These are phyloP conservation scores for Pichia sporocuriosa DNA, from an alignment of 805 yeast genomes.

Conservation along the genomic window DNA sequence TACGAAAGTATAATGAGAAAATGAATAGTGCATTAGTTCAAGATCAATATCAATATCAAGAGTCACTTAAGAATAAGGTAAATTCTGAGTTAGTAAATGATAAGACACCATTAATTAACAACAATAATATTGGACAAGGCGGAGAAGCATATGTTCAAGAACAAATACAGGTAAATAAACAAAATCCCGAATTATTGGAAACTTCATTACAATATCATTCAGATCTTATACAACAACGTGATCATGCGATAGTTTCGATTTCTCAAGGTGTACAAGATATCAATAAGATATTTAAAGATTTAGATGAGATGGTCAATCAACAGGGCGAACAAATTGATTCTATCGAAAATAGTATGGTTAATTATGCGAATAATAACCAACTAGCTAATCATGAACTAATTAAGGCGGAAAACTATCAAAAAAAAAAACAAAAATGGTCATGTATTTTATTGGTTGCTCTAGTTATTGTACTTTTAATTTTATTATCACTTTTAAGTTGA, in stretches of 20 bases:
- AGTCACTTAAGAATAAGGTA: background rate
- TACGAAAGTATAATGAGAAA: conserved; percentile 44
- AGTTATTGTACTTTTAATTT: conserved; percentile 49
- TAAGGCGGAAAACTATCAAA: conserved; percentile 73
- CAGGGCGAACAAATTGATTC: conserved; percentile 84
- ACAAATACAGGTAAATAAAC: conserved; percentile 28
- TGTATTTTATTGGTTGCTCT: conserved; percentile 57
- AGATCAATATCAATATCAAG: conserved; percentile 21
- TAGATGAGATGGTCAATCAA: conserved; percentile 70
- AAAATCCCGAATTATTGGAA: conserved; percentile 29
- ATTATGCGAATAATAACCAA: conserved; percentile 56
- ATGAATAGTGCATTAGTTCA: conserved; percentile 34
- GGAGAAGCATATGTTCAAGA: conserved; percentile 12
- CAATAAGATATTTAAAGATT: conserved; percentile 75
- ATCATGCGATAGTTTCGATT: conserved; percentile 63
- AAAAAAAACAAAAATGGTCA: conserved; percentile 63
- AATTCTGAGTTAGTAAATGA: background rate
- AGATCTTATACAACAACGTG: conserved; percentile 62
- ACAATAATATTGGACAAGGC: background rate
- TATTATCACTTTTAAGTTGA: conserved; percentile 46
- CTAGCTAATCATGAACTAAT: conserved; percentile 63
- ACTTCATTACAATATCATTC: conserved; percentile 59
- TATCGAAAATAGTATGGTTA: conserved; percentile 70
- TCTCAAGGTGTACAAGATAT: conserved; percentile 78
- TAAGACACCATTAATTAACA: background rate